These are phyloP conservation scores for Penicillium thymicola DNA, from an alignment of 2,329 filamentous ascomycete genomes.

Conservation along the genomic window DNA sequence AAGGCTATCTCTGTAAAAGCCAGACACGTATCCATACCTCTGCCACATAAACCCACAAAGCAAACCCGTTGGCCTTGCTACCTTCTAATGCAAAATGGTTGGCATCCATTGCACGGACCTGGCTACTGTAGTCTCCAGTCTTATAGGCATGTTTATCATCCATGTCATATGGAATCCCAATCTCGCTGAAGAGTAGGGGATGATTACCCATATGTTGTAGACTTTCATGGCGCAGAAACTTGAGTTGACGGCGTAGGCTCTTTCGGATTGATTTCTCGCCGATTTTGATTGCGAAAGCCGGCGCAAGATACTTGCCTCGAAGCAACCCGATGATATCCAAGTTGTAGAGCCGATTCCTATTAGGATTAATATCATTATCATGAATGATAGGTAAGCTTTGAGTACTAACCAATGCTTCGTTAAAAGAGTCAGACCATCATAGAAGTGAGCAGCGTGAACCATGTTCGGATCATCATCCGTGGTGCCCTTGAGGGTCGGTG, in stretches of 20 bases:
- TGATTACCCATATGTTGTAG: constrained; percentile 81
- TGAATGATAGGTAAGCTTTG: too few species aligned
- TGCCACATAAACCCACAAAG: constrained; percentile 81
- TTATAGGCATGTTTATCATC: constrained; percentile 93
- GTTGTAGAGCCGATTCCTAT: constrained; percentile 85
- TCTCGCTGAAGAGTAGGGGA: constrained; percentile 87
- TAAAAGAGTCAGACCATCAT: constrained; percentile 93
- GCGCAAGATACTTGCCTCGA: constrained; percentile 80
- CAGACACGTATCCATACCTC: constrained; percentile 47
- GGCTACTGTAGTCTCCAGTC: constrained; percentile 90
- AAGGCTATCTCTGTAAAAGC: background rate
- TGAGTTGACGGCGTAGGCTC: constrained; percentile 83
- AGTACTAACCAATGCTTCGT: constrained; percentile 79
- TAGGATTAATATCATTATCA: constrained; percentile 9
- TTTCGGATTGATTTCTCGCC: constrained; percentile 93
- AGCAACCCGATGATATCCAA: constrained; percentile 91
- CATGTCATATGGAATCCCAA: constrained; percentile 98
- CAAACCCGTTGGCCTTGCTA: constrained; percentile 76
- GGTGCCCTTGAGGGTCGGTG: constrained; percentile 81
- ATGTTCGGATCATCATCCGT: constrained; percentile 83
- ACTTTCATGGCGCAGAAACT: constrained; percentile 78
- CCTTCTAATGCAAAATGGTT: constrained; percentile 93
- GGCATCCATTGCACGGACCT: constrained; percentile 88
- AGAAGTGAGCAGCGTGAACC: constrained; percentile 93
- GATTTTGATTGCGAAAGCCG: constrained; percentile 86